A percentile compares a stretch with the other conserved stretches of the same genome.
phyloP scores from a whole-genome alignment of 202 grass and related monocot species.

The Musa balbisiana region DNA sequence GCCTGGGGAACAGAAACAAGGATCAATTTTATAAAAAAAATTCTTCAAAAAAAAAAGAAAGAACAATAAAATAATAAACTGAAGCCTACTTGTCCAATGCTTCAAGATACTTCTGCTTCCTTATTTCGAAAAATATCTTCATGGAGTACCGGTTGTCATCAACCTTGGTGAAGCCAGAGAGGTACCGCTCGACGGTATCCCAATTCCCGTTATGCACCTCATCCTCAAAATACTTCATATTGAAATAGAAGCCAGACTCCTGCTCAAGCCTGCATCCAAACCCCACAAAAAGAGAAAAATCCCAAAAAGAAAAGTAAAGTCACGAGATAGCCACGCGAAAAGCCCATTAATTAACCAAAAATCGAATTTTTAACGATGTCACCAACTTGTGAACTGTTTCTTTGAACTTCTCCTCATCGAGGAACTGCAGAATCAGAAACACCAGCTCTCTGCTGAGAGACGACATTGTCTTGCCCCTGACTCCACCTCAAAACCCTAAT shows the following conservation, averaged over 20 bases:
- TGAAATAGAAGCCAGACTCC: conserved; percentile 97
- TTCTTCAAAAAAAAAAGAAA: conserved; percentile 1
- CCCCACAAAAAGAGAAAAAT: background rate
- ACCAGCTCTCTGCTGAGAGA: conserved; percentile 92
- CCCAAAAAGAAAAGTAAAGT: too few relatives aligned
- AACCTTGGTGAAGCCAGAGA: conserved; percentile 90
- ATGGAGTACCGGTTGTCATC: conserved; percentile 97
- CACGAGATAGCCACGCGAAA: conserved; percentile 8
- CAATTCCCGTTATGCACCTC: conserved; percentile 84
- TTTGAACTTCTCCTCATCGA: conserved; percentile 98
- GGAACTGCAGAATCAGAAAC: conserved; percentile 96
- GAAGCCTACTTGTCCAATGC: conserved; percentile 75
- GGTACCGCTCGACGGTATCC: conserved; percentile 88
- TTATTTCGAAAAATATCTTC: conserved; percentile 99
- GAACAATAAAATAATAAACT: conserved; percentile 6
- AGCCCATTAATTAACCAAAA: background rate
- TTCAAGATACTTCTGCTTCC: conserved; percentile 97
- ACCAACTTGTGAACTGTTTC: conserved; percentile 87
- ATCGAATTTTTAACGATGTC: conserved; percentile 4
- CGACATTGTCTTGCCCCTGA: conserved; percentile 38
- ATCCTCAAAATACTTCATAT: conserved; percentile 98
- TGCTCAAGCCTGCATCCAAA: conserved; percentile 63
- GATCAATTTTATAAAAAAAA: conserved; percentile 1
- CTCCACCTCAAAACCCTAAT: conserved; percentile 19
- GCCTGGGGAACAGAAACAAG: conserved; percentile 38